Conservation (phyloP, 768 basidiomycete genomes). For the Leccinum subgranulosum region DNA sequence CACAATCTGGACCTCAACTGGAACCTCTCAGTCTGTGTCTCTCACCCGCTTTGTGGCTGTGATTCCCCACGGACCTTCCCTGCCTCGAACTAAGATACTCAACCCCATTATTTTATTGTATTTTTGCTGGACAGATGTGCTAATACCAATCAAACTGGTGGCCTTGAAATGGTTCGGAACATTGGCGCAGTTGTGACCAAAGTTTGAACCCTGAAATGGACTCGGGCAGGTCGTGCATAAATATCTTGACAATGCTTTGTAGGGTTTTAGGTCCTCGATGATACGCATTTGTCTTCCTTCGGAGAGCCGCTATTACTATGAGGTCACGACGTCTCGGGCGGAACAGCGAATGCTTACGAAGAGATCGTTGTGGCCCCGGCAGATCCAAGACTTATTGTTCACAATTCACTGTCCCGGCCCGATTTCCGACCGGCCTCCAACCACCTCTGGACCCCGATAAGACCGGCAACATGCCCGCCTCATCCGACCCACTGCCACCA, state of each 20-base stretch:
- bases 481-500: conserved; percentile 21
- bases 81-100: no score
- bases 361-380: not conserved
- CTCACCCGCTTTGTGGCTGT: no score
- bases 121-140: no score
- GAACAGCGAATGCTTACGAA: conserved; percentile 4
- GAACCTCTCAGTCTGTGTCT: no score
- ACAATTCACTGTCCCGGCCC: conserved; percentile 2
- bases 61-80: no score
- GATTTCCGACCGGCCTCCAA: not conserved
- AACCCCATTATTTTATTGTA: no score
- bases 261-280: not conserved
- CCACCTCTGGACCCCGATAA: conserved; percentile 4
- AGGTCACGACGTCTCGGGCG: conserved; percentile 11
- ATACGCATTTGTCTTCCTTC: conserved; percentile 9
- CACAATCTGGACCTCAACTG: no score
- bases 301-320: not conserved
- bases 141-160: not conserved
- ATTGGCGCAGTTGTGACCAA: conserved; percentile 39
- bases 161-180: conserved; percentile 43
- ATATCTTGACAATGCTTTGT: not conserved
- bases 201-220: conserved; percentile 25
- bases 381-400: not conserved
- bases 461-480: conserved; percentile 25
- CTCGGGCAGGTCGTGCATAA: not conserved